phyloP scores from a whole-genome alignment of 352 stramenopile species.

The Phytophthora quininea region DNA sequence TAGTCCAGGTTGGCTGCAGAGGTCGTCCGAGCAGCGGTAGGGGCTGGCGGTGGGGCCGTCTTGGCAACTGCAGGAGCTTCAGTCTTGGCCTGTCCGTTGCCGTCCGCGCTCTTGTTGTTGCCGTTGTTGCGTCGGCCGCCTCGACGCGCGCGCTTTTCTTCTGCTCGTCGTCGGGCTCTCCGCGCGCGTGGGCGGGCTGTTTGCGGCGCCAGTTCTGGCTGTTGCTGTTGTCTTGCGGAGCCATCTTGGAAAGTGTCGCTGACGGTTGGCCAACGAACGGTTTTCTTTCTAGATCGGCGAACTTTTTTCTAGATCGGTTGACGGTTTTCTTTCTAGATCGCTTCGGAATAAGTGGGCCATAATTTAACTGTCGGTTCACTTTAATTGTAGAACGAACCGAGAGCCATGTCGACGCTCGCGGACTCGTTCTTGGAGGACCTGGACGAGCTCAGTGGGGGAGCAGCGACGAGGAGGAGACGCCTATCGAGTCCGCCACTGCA shows the following conservation, averaged over 20 bases:
- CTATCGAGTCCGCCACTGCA: slow-evolving; percentile 7
- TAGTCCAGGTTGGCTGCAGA: slow-evolving; percentile 46
- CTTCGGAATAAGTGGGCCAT: neutral
- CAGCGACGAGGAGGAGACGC: slow-evolving; percentile 68
- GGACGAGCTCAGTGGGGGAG: slow-evolving; percentile 87
- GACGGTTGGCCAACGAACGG: neutral
- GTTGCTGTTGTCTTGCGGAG: slow-evolving; percentile 22
- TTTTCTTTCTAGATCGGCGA: neutral
- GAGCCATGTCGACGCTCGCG: slow-evolving; percentile 77
- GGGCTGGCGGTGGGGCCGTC: neutral
- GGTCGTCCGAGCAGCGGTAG: neutral
- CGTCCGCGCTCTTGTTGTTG: slow-evolving; percentile 11
- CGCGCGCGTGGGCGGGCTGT: slow-evolving; percentile 34
- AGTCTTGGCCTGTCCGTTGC: slow-evolving; percentile 4
- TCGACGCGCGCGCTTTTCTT: slow-evolving; percentile 63
- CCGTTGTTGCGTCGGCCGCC: slow-evolving; percentile 49
- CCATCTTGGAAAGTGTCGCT: slow-evolving; percentile 27
- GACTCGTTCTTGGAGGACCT: slow-evolving; percentile 91
- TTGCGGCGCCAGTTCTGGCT: slow-evolving; percentile 42
- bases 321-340: slow-evolving; percentile 3
- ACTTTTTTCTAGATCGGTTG: too few species aligned
- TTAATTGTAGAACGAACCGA: neutral
- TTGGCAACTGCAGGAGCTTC: neutral
- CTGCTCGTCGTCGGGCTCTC: slow-evolving; percentile 48
- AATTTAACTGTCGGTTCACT: neutral